Evolutionary conservation across 163 green algal species (phyloP), one percentile per base, ranked within the genome.

Genomic region (Chloroidium sp.): DNA sequence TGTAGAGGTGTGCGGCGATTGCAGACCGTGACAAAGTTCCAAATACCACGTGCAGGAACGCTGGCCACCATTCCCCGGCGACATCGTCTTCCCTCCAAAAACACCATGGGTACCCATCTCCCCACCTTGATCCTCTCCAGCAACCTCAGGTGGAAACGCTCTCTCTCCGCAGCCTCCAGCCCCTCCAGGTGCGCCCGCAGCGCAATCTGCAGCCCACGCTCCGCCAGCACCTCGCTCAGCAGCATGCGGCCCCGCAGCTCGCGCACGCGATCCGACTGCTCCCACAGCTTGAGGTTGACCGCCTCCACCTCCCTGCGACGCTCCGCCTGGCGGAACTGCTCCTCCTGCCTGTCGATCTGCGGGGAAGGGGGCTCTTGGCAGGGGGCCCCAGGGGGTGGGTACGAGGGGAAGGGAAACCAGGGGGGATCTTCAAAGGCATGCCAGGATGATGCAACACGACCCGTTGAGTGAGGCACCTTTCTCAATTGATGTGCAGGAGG

Each of bases 201-300:
- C 10, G 69, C 69, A 13, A 76, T 13, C 14, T 76, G 69, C 10
- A 14, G 3, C 69, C 59, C 10, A 3, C 69, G 69, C 69, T 76
- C 69, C 10, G 69, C 69, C 69, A 76, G 8, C 6, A 13, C 6
- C 69, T 76, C 69, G 69, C 69, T 76, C 69, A 76, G 69, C 69
- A 76, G 69, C 69, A 76, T 36, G 10, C 14, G 69, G 3, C 10
- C 57, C 10, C 12, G 69, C 69, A 76, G 10, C 3, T 36, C 69
- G 3, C 69, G 69, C 6, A 59, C 69, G 10, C 6, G 3, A 3
- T 36, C 69, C 3, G 10, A 60, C 6, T 57, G 69, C 69, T 59
- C 6, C 69, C 69, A 76, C 8, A 76, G 69, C 8, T 36, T 59
- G 8, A 3, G 8, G 10, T 57, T 3, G 14, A 14, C 69, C 69